A percentile compares a stretch with the other conserved stretches of the same genome.
phyloP scores from a whole-genome alignment of 2,329 filamentous ascomycete genomes.

The Colletotrichum eleusines region DNA sequence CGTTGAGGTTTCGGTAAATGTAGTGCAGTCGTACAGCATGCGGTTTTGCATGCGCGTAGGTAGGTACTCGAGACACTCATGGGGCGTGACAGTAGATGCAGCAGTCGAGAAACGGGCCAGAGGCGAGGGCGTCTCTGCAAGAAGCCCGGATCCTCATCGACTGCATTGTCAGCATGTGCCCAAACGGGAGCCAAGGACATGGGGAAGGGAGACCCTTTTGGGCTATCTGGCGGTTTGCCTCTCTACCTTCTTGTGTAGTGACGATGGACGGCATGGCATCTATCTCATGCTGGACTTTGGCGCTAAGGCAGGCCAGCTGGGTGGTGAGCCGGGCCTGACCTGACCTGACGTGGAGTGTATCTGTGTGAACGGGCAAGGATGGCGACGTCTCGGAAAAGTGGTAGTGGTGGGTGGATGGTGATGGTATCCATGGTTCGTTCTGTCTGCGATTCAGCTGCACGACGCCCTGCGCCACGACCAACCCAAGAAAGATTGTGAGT shows the following conservation, averaged over 20 bases:
- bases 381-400: background rate
- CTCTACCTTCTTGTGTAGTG: background rate
- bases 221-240: background rate
- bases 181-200: slow-evolving; percentile 9
- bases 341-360: background rate
- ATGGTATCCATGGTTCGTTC: background rate
- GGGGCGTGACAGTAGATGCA: background rate
- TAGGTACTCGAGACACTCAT: background rate
- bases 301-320: background rate
- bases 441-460: too few species aligned
- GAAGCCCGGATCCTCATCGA: slow-evolving; percentile 17
- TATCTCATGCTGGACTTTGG: background rate
- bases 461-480: background rate
- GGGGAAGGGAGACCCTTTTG: slow-evolving; percentile 11
- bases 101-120: background rate
- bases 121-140: background rate
- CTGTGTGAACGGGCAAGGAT: background rate
- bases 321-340: background rate
- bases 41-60: background rate
- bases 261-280: background rate
- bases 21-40: background rate
- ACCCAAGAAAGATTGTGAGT: slow-evolving; percentile 1
- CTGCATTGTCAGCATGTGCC: slow-evolving; percentile 2
- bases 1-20: background rate
- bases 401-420: too few species aligned